phyloP scores from a whole-genome alignment of 1,284 basidiomycete genomes.

The Anthracocystis panici-leucophaei region DNA sequence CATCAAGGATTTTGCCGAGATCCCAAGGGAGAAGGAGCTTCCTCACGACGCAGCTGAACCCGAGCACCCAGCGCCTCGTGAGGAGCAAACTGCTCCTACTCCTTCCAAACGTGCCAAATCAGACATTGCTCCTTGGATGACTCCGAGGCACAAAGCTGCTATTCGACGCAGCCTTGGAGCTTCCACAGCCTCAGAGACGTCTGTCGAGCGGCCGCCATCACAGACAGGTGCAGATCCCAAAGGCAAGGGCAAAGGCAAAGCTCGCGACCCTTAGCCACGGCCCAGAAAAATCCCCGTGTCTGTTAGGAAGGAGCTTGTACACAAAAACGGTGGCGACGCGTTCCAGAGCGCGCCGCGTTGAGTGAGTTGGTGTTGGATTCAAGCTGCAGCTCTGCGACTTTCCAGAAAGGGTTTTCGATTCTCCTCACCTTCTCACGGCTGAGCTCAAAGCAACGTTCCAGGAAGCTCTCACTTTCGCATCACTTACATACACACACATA shows the following conservation, averaged over 20 bases:
- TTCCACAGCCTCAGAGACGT: neutral
- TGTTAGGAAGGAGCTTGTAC: neutral
- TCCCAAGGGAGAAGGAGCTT: neutral
- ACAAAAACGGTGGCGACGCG: constrained; percentile 23
- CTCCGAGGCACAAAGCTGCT: constrained; percentile 19
- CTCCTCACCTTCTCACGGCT: neutral
- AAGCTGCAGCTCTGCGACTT: constrained; percentile 17
- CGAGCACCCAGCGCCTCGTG: neutral
- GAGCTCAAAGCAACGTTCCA: neutral
- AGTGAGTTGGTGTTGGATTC: constrained; percentile 52
- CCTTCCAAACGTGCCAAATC: constrained; percentile 19
- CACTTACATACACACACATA: neutral
- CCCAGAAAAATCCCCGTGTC: neutral
- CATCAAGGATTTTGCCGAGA: neutral
- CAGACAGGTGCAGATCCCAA: neutral
- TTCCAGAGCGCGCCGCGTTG: constrained; percentile 40
- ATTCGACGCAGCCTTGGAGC: constrained; percentile 31
- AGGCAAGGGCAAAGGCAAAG: neutral
- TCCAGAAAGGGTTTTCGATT: neutral
- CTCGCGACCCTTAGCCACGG: neutral
- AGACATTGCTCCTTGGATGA: constrained; percentile 35
- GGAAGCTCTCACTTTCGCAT: neutral
- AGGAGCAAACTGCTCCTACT: neutral
- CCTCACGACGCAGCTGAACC: neutral
- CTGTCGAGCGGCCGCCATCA: neutral